Percentiles rank a stretch among this genome's conserved stretches.
Evolutionary conservation across 169 alveolate genomes (phyloP).

Genomic region (Cryptosporidium xiaoi): DNA sequence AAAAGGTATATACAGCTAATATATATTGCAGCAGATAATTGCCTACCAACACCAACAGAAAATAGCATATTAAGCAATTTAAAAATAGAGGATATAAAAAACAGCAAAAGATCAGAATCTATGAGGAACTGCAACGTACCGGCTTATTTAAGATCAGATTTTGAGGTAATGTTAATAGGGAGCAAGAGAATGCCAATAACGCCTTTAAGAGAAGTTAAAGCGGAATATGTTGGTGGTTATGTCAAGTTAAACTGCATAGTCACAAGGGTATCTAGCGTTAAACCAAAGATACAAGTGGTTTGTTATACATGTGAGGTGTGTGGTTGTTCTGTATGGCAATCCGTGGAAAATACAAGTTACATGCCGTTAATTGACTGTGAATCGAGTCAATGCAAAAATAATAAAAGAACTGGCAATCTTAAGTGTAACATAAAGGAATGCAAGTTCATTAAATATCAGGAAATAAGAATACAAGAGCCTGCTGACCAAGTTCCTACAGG

Average conservation of each 20-base stretch:
- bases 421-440: constrained; percentile 79
- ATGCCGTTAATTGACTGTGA: constrained; percentile 93
- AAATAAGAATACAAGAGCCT: constrained; percentile 94
- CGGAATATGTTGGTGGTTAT: constrained; percentile 91
- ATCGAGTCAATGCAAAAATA: constrained; percentile 87
- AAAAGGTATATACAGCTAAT: constrained; percentile 74
- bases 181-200: constrained; percentile 82
- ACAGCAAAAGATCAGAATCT: constrained; percentile 63
- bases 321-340: constrained; percentile 88
- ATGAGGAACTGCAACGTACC: constrained; percentile 87
- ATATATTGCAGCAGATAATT: constrained; percentile 66
- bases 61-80: constrained; percentile 1
- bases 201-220: constrained; percentile 90
- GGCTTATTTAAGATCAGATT: constrained; percentile 77
- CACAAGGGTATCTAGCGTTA: constrained; percentile 91
- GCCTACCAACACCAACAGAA: constrained; percentile 15
- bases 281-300: constrained; percentile 93
- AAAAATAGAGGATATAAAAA: constrained; percentile 47
- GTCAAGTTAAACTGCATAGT: constrained; percentile 89
- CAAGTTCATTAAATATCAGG: constrained; percentile 91
- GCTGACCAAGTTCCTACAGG: constrained; percentile 94
- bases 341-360: constrained; percentile 86
- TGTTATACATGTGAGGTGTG: constrained; percentile 95
- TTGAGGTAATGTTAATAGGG: constrained; percentile 81
- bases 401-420: constrained; percentile 86